Evolutionary conservation across 2,329 filamentous ascomycete species (phyloP), one percentile per base, ranked within the genome.

Genomic region (Colletotrichum sp.): DNA sequence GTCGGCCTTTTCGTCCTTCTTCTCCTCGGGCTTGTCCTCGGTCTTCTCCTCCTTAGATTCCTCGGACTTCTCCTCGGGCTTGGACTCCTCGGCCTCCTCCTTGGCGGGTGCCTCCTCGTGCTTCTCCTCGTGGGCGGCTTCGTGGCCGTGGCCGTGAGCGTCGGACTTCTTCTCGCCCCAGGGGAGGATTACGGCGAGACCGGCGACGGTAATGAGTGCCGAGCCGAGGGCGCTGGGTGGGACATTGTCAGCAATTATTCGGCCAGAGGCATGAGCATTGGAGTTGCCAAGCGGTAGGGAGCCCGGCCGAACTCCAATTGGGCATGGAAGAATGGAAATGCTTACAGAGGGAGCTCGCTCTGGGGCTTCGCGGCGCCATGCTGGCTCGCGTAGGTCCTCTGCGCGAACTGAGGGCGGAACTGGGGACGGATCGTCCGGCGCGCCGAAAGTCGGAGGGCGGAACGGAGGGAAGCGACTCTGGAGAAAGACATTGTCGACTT

Each of bases 21-120:
- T 52, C 60, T 76, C 60, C 12, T 74, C 75, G 24, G 74, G 60
- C 55, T 79, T 69, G 28, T 69, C 66, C n/a, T 74, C 75, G n/a
- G 74, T 67, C 55, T 79, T 69, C 32, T 71, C 66, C n/a, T 66
- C 64, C 52, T 72, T 67, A 13, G 66, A 39, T 36, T 78, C 71
- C 3, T 72, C 69, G 28, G 71, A 13, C 69, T 81, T 80, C n/a
- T 80, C 73, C 63, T 82, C 77, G 49, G 80, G 78, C 57, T 82
- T 79, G 13, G 30, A n/a, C 28, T 81, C 81, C 67, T 82, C 81
- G 13, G n/a, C 59, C 8, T 81, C 81, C 66, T 82, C 81, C 67
- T 55, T 69, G 8, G 36, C 34, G 26, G 34, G 16, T 32, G 44
- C 28, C 57, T 63, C 78, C 65, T 80, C 52, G 26, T 68, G 62